Base-by-base conservation (phyloP, 495 filamentous ascomycete genomes). In the Emericellopsis terricola region DNA sequence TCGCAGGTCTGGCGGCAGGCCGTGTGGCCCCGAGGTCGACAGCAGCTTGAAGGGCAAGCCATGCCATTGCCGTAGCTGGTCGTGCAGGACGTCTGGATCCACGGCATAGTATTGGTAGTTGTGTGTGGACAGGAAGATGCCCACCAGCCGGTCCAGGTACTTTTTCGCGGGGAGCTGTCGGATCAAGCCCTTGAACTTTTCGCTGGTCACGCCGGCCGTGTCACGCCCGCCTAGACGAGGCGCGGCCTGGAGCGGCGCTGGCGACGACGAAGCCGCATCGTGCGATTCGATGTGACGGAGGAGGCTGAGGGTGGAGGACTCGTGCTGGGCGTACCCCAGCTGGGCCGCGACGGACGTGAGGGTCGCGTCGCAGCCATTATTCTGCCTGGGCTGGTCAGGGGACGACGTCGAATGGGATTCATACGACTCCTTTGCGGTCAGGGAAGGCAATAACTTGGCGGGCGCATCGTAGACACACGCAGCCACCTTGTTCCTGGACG, bases 81-180 rank as follows among this genome's bases (percentile, higher is more conserved):
- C 44, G 24, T 56, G 46, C 35, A 73, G 71, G 1, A 64, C 43
- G 14, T 53, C 52, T 32, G 64, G 58, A 36, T 77, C 71, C 8
- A 76, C 46, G 20, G 57, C 51, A 27, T 54, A 64, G 37, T 77
- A 75, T 34, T 68, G 61, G 60, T 68, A 70, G 46, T 75, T 74
- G 38, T 73, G 62, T 13, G 65, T 60, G 4, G 41, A 38, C 39
- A 77, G 73, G 49, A 64, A 77, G 3, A 66, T 50, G 3, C 57
- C 55, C 3, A 68, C 50, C 29, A 77, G 55, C 36, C 60, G 53
- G 19, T 67, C 58, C 35, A 68, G 60, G 46, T 60, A 65, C n/a
- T 50, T 46, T 31, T 58, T 52, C 1, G 67, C 50, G 1, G 72
- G 71, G 0, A 75, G 51, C 29, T 64, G 60, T 20, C 69, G 55